These are phyloP conservation scores for Nannochloris sp. DNA, from an alignment of 139 green algal species.

Conservation along the genomic window DNA sequence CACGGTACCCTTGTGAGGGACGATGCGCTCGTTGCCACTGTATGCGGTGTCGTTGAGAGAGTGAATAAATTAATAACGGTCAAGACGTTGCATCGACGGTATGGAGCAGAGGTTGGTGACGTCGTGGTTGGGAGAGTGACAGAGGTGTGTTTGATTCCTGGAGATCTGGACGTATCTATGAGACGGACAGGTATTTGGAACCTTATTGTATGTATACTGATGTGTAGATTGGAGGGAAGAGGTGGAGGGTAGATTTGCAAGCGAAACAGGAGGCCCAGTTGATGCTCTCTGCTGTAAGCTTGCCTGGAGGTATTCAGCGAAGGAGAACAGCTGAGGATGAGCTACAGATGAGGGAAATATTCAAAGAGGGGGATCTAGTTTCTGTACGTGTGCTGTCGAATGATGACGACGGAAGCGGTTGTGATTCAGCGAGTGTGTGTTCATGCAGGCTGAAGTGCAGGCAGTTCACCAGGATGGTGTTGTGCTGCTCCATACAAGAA, in stretches of 20 bases:
- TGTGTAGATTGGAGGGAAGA: slow-evolving; percentile 56
- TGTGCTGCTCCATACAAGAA: slow-evolving; percentile 75
- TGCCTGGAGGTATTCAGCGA: slow-evolving; percentile 71
- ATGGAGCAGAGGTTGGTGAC: slow-evolving; percentile 66
- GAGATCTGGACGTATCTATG: background rate
- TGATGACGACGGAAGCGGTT: too few relatives aligned
- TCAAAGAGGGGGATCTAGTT: slow-evolving; percentile 75
- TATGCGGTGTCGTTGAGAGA: slow-evolving; percentile 61
- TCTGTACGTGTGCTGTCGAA: slow-evolving; percentile 34
- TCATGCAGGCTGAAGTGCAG: slow-evolving; percentile 70
- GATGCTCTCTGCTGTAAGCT: slow-evolving; percentile 72
- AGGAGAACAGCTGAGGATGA: slow-evolving; percentile 81
- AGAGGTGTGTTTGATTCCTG: slow-evolving; percentile 35
- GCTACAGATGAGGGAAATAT: slow-evolving; percentile 77
- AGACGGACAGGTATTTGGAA: background rate
- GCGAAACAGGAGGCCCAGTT: slow-evolving; percentile 55
- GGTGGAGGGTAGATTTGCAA: slow-evolving; percentile 74
- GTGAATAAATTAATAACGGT: slow-evolving; percentile 81
- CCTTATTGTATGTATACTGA: background rate
- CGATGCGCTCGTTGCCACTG: slow-evolving; percentile 51
- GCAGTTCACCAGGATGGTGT: slow-evolving; percentile 58
- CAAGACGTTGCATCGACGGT: slow-evolving; percentile 37
- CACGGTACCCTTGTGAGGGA: slow-evolving; percentile 67
- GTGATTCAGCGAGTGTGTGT: background rate
- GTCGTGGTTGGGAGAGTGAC: slow-evolving; percentile 72